Evolutionary conservation across 192 early-diverging fungal genomes (phyloP), one percentile per base, ranked within the genome.

Genomic region (Allomyces arbusculus): DNA sequence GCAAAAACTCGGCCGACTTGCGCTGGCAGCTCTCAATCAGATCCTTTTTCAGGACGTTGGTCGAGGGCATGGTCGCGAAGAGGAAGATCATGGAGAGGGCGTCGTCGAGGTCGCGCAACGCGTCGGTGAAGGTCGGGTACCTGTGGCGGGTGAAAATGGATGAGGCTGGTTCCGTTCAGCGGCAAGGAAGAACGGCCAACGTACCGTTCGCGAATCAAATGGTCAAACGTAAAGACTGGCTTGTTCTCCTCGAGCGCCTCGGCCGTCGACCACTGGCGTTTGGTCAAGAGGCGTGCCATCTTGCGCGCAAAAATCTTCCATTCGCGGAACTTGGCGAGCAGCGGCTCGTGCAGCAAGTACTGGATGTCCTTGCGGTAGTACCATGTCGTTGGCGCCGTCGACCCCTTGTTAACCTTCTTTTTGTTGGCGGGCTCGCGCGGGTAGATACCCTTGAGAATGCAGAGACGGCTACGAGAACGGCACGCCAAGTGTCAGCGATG

Each of bases 361-460:
- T 91, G 88, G 67, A 99, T 94, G 78, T 99, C 95, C 78, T 95
- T 94, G 65, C 84, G 74, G 77, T 98, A 98, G 72, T 84, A 88
- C 50, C 85, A 87, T 7, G 94, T 97, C 22, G 77, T 71, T 8
- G 90, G 89, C 58, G 87, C 85, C 6, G 89, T 89, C 24, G 87
- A 90, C 23, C 92, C 92, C 70, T 89, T 88, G 77, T 86, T 86
- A 72, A 89, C 89, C 76, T 91, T 94, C 80, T 92, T 92, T 71
- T 89, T 90, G 79, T 88, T 92, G 65, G 79, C 83, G 55, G 95
- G 95, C 76, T 95, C 92, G 26, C 90, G 86, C 8, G 95, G 95
- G 77, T 99, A 99, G 68, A 99, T 89, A 28, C 95, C 95, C 78
- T 99, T 99, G 69, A 99, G 78, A 77, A 99, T 99, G 76, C 94